These are phyloP conservation scores for Luzula sylvatica DNA, from an alignment of 176 grass and related monocot species.

Conservation along the genomic window DNA sequence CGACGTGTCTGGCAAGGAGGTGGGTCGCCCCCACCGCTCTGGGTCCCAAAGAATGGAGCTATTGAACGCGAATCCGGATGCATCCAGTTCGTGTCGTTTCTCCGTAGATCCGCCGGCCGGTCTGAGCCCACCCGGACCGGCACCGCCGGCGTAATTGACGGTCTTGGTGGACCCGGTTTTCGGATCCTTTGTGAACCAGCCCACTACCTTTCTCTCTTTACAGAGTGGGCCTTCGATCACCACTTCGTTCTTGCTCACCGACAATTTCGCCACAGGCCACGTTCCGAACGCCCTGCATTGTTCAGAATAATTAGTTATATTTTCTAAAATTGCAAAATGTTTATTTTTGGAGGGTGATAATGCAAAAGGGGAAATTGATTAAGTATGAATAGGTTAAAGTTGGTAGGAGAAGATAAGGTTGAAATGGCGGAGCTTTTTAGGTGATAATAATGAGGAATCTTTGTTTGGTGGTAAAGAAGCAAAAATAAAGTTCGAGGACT, in stretches of 20 bases:
- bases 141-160: slow-evolving; percentile 37
- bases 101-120: not conserved
- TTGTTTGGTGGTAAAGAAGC: slow-evolving; percentile 15
- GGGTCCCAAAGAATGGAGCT: slow-evolving; percentile 87
- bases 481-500: not conserved
- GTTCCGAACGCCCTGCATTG: slow-evolving; percentile 67
- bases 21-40: slow-evolving; percentile 72
- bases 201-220: slow-evolving; percentile 59
- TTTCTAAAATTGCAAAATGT: not conserved
- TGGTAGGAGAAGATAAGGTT: not conserved
- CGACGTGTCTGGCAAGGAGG: slow-evolving; percentile 70
- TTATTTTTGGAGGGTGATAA: not conserved
- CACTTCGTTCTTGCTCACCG: slow-evolving; percentile 40
- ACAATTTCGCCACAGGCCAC: slow-evolving; percentile 79
- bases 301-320: not conserved
- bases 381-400: not conserved
- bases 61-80: slow-evolving; percentile 72
- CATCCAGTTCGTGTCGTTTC: slow-evolving; percentile 38
- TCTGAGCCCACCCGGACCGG: slow-evolving; percentile 16
- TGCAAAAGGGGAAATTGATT: no score
- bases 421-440: slow-evolving; percentile 11
- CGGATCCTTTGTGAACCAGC: slow-evolving; percentile 70
- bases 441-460: slow-evolving; percentile 10
- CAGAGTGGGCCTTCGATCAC: slow-evolving; percentile 74
- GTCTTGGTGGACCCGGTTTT: slow-evolving; percentile 29